Evolutionary conservation across 345 rosid species (phyloP).

Genomic region (Kandelia obovata): DNA sequence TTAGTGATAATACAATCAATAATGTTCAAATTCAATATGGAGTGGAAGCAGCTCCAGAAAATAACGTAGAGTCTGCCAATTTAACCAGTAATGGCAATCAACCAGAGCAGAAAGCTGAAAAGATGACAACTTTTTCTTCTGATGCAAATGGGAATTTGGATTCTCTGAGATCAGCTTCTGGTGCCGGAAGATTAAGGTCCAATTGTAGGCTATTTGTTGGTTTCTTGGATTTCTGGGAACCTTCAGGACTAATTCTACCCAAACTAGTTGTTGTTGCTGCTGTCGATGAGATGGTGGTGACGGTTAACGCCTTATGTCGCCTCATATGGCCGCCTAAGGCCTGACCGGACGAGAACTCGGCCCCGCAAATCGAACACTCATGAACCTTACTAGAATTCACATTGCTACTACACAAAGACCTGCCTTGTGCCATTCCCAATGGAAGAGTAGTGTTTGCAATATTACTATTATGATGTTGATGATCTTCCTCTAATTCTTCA

Average conservation of each 20-base stretch:
- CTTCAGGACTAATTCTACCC: conserved; percentile 13
- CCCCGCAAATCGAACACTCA: conserved; percentile 84
- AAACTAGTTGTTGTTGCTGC: conserved; percentile 9
- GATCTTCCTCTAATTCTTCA: conserved; percentile 9
- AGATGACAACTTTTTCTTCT: conserved; percentile 44
- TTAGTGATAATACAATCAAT: not conserved
- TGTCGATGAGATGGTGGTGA: not conserved
- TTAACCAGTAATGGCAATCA: conserved; percentile 27
- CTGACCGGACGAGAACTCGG: conserved; percentile 87
- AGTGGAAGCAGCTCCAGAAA: not conserved
- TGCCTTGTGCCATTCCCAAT: conserved; percentile 32
- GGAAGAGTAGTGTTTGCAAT: conserved; percentile 47
- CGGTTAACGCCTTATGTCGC: conserved; percentile 53
- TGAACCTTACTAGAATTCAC: conserved; percentile 53
- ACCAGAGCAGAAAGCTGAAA: conserved; percentile 40
- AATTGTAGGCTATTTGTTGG: conserved; percentile 17
- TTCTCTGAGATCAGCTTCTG: conserved; percentile 19
- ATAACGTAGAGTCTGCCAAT: not conserved
- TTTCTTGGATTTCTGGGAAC: conserved; percentile 39
- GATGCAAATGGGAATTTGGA: conserved; percentile 17
- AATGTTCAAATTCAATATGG: not conserved
- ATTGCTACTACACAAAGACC: conserved; percentile 8
- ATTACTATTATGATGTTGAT: not conserved
- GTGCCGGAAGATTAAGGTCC: conserved; percentile 28
- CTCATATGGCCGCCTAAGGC: conserved; percentile 99